Evolutionary conservation across 2,329 filamentous ascomycete genomes (phyloP).

Genomic region (Arachnomyces sp.): DNA sequence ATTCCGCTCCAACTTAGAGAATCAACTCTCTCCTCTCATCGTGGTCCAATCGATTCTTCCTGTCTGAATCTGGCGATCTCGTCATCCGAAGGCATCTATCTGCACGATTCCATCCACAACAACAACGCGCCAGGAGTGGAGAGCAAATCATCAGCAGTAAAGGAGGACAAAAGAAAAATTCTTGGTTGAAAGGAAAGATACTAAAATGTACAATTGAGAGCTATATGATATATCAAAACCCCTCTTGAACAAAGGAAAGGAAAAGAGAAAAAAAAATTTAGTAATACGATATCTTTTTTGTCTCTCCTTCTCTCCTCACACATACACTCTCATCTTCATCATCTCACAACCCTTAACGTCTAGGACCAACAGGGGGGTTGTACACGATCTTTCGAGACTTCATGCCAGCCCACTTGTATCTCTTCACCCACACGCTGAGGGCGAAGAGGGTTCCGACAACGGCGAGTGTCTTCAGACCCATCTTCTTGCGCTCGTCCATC

Average conservation of each 20-base stretch:
- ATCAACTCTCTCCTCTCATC: too few species aligned
- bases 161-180: too few species aligned
- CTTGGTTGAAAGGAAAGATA: too few species aligned
- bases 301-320: neutral
- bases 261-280: neutral
- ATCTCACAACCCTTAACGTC: slow-evolving; percentile 20
- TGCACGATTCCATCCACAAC: too few species aligned
- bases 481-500: slow-evolving; percentile 99
- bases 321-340: neutral
- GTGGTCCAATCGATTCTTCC: too few species aligned
- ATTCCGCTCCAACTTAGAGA: too few species aligned
- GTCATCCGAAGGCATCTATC: too few species aligned
- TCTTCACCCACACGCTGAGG: slow-evolving; percentile 93
- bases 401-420: slow-evolving; percentile 97
- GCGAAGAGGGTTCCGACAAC: slow-evolving; percentile 72
- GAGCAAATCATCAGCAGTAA: too few species aligned
- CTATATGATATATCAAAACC: too few species aligned
- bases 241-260: slow-evolving; percentile 2
- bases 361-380: slow-evolving; percentile 54
- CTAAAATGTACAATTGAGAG: too few species aligned
- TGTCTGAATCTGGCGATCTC: too few species aligned
- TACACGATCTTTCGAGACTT: slow-evolving; percentile 94
- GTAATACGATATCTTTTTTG: neutral
- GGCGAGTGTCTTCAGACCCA: slow-evolving; percentile 93
- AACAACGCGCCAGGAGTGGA: too few species aligned